phyloP scores from a whole-genome alignment of 1,284 basidiomycete genomes.

The Pseudozyma sp. region DNA sequence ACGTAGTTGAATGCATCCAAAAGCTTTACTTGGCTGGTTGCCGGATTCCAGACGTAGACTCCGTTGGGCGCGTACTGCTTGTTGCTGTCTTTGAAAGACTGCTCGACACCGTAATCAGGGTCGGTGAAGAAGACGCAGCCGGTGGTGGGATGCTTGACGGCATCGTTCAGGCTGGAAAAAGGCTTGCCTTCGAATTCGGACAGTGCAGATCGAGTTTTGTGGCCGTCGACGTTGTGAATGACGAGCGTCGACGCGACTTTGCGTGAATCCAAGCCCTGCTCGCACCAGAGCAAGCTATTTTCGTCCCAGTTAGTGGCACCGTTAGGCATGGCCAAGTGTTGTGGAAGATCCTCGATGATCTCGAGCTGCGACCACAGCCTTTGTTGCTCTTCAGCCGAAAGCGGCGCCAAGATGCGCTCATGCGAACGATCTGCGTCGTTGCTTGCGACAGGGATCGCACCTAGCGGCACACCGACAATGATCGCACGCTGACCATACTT shows the following conservation, averaged over 20 bases:
- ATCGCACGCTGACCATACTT: slow-evolving; percentile 25
- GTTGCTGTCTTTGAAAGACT: slow-evolving; percentile 37
- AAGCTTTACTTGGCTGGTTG: slow-evolving; percentile 29
- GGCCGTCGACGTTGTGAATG: slow-evolving; percentile 22
- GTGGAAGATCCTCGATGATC: slow-evolving; percentile 20
- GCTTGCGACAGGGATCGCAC: slow-evolving; percentile 14
- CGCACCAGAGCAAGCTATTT: slow-evolving; percentile 48
- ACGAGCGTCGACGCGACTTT: slow-evolving; percentile 33
- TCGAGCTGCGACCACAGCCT: slow-evolving; percentile 31
- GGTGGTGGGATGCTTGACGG: slow-evolving; percentile 41
- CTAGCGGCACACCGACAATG: slow-evolving; percentile 29
- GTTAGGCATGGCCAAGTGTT: slow-evolving; percentile 40
- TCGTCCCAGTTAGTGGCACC: slow-evolving; percentile 45
- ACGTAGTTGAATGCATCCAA: slow-evolving; percentile 35
- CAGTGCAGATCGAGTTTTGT: slow-evolving; percentile 14
- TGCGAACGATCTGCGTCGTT: background rate
- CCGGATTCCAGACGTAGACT: slow-evolving; percentile 46
- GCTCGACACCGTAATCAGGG: slow-evolving; percentile 56
- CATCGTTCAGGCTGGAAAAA: slow-evolving; percentile 55
- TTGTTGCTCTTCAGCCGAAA: slow-evolving; percentile 20
- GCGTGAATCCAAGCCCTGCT: slow-evolving; percentile 38
- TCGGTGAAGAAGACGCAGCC: slow-evolving; percentile 53
- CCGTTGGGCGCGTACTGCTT: slow-evolving; percentile 49
- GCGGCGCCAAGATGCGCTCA: slow-evolving; percentile 16
- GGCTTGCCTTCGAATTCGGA: slow-evolving; percentile 28